Evolutionary conservation across 164 flowering plant genomes (phyloP).

Genomic region (Macadamia integrifolia): DNA sequence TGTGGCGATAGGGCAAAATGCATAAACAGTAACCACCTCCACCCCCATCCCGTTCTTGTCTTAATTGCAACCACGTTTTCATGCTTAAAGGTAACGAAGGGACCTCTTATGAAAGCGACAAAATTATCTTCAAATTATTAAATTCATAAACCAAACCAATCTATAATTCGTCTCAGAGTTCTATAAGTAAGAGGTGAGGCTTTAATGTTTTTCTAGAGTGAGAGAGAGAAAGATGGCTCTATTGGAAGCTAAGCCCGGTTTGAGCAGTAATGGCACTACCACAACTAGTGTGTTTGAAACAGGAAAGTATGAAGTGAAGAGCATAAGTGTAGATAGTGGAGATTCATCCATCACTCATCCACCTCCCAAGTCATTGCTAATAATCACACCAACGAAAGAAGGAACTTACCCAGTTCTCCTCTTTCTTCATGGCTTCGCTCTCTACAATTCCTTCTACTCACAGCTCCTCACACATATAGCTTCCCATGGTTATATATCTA

Average conservation of each 20-base stretch:
- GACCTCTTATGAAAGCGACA: too few relatives aligned
- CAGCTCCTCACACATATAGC: constrained; percentile 49
- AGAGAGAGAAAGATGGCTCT: neutral
- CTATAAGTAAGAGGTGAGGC: too few relatives aligned
- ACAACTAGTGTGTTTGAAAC: constrained; percentile 10
- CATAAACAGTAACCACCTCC: too few relatives aligned
- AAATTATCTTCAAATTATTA: too few relatives aligned
- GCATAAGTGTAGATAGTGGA: neutral
- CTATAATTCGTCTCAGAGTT: too few relatives aligned
- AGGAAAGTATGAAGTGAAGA: constrained; percentile 2
- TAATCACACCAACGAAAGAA: constrained; percentile 28
- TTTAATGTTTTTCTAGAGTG: too few relatives aligned
- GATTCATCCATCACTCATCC: constrained; percentile 1
- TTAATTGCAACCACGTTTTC: too few relatives aligned
- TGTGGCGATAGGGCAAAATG: too few relatives aligned
- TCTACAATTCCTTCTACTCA: constrained; percentile 44
- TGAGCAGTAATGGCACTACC: neutral
- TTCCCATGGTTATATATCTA: constrained; percentile 61
- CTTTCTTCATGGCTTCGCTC: constrained; percentile 46
- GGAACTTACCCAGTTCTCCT: constrained; percentile 47
- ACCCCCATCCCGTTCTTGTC: too few relatives aligned
- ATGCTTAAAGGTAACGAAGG: too few relatives aligned
- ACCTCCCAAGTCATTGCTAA: constrained; percentile 43
- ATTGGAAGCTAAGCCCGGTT: neutral
- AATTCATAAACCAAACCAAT: too few relatives aligned